phyloP scores from a whole-genome alignment of 345 rosid genomes.

The Euphorbia lathyris region DNA sequence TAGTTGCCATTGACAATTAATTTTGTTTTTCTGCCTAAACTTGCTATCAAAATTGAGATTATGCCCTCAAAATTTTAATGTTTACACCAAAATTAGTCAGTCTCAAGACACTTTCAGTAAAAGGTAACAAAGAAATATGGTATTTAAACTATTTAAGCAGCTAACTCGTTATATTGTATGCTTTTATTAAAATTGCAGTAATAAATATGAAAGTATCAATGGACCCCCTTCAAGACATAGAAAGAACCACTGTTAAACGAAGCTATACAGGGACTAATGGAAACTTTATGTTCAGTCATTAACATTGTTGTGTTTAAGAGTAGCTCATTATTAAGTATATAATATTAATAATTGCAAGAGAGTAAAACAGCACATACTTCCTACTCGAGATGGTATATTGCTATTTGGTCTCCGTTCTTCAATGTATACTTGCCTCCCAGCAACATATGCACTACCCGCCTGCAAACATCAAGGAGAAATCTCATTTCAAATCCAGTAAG shows the following conservation, averaged over 20 bases:
- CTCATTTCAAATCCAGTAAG: background rate
- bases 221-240: background rate
- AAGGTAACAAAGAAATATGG: background rate
- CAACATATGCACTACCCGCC: slow-evolving; percentile 53
- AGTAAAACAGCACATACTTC: slow-evolving; percentile 38
- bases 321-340: background rate
- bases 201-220: too few species aligned
- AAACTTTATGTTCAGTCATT: background rate
- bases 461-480: slow-evolving; percentile 14
- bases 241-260: background rate
- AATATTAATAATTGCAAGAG: too few species aligned
- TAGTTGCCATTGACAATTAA: background rate
- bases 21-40: background rate
- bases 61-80: background rate
- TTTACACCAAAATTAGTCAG: background rate
- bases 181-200: background rate
- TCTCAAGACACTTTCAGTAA: background rate
- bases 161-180: background rate
- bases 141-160: background rate
- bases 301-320: background rate
- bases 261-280: too few species aligned
- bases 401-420: slow-evolving; percentile 69
- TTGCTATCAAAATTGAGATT: background rate
- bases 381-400: slow-evolving; percentile 54
- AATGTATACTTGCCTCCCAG: slow-evolving; percentile 59